Evolutionary conservation across 495 filamentous ascomycete genomes (phyloP).

Genomic region (Cetradonia linearis): DNA sequence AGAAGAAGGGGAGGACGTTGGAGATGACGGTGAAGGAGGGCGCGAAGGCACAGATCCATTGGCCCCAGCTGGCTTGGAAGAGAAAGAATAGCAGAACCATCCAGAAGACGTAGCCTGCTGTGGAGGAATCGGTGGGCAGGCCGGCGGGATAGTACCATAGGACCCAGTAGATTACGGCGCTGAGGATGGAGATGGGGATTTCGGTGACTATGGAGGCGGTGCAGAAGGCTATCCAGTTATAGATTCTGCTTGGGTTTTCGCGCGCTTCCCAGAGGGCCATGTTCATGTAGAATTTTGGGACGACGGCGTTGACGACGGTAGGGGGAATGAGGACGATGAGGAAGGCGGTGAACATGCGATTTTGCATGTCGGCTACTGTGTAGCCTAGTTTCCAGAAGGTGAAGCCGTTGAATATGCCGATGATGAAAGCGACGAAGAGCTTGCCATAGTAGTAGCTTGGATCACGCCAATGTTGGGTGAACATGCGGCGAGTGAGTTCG

Average conservation of each 20-base stretch:
- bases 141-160: slow-evolving; percentile 76
- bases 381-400: slow-evolving; percentile 71
- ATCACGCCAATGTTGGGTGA: slow-evolving; percentile 61
- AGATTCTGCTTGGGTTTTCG: slow-evolving; percentile 67
- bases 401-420: slow-evolving; percentile 71
- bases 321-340: slow-evolving; percentile 65
- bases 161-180: slow-evolving; percentile 56
- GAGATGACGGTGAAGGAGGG: slow-evolving; percentile 72
- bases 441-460: slow-evolving; percentile 67
- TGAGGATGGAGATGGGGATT: slow-evolving; percentile 59
- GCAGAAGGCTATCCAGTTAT: slow-evolving; percentile 74
- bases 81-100: slow-evolving; percentile 77
- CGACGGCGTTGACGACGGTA: slow-evolving; percentile 62
- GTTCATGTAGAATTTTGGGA: slow-evolving; percentile 76
- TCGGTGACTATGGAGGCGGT: slow-evolving; percentile 68
- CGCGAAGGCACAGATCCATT: slow-evolving; percentile 76
- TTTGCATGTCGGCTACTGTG: slow-evolving; percentile 60
- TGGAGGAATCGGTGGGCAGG: slow-evolving; percentile 50
- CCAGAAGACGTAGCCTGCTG: slow-evolving; percentile 72
- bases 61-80: slow-evolving; percentile 68
- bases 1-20: slow-evolving; percentile 68
- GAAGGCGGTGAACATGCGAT: slow-evolving; percentile 66
- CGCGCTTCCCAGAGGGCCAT: slow-evolving; percentile 64
- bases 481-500: slow-evolving; percentile 54
- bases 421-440: slow-evolving; percentile 57